Conservation (phyloP, 2,329 filamentous ascomycete species). For the Aspergillus candidus region DNA sequence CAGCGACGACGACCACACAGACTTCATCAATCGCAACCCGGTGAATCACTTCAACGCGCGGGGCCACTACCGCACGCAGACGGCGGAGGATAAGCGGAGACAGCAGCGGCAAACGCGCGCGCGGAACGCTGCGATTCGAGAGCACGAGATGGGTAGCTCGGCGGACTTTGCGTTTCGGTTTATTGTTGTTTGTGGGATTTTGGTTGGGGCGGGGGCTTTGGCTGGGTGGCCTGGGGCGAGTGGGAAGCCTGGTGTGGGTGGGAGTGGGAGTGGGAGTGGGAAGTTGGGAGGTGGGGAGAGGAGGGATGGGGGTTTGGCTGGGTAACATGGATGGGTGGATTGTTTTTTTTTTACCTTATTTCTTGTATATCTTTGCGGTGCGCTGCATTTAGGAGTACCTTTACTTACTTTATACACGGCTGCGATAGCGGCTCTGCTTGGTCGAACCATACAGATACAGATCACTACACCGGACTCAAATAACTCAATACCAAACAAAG, state of each 20-base stretch:
- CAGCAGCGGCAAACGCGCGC: constrained; percentile 37
- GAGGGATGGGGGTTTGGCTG: too few species aligned
- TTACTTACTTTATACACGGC: not conserved
- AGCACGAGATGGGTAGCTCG: constrained; percentile 18
- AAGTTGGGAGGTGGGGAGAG: not conserved
- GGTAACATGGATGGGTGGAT: too few species aligned
- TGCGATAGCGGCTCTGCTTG: not conserved
- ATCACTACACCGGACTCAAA: not conserved
- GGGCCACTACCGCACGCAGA: constrained; percentile 68
- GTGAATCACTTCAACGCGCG: constrained; percentile 73
- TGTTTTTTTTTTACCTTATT: too few species aligned
- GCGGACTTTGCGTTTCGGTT: constrained; percentile 31
- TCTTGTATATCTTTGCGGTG: too few species aligned
- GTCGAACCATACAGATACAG: not conserved
- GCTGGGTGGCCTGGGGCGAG: constrained; percentile 19
- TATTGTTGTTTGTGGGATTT: constrained; percentile 33
- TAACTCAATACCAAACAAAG: constrained; percentile 18
- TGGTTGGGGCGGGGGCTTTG: constrained; percentile 27
- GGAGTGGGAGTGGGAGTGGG: not conserved
- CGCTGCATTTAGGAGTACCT: too few species aligned
- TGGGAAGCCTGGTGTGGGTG: constrained; percentile 1
- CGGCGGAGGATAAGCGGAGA: constrained; percentile 52
- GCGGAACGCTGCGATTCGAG: constrained; percentile 30
- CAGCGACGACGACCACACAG: constrained; percentile 28
- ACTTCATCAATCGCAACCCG: constrained; percentile 42